These are phyloP conservation scores for Suillus subluteus DNA, from an alignment of 768 basidiomycete genomes.

Conservation along the genomic window DNA sequence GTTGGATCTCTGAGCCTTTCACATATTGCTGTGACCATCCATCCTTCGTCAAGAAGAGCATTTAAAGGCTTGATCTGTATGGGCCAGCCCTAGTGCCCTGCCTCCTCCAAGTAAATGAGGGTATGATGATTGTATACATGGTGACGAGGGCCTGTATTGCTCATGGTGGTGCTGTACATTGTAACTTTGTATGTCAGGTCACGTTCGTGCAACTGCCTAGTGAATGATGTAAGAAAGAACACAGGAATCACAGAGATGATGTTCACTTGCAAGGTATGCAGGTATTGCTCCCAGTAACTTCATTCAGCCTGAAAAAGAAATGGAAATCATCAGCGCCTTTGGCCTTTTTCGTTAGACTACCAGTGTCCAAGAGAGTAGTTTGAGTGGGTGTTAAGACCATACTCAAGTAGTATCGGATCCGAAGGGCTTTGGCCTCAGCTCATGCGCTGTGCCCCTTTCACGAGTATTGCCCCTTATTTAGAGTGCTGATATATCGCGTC, in stretches of 20 bases:
- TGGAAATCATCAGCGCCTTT: background rate
- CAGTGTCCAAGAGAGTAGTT: background rate
- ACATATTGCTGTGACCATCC: background rate
- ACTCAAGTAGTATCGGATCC: too few species aligned
- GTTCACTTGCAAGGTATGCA: background rate
- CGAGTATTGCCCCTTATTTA: too few species aligned
- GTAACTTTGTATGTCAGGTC: background rate
- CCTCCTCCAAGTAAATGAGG: background rate
- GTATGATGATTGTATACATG: background rate
- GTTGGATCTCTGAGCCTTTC: background rate
- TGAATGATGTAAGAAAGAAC: background rate
- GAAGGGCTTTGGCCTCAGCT: too few species aligned
- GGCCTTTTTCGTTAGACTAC: background rate
- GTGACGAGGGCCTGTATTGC: background rate
- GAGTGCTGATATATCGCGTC: too few species aligned
- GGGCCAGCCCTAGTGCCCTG: background rate
- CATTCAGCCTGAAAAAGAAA: background rate
- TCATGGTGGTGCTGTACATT: background rate
- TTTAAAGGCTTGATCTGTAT: background rate
- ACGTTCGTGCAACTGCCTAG: background rate
- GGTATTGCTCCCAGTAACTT: background rate
- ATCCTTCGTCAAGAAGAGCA: background rate
- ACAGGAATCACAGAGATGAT: background rate
- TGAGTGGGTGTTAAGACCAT: too few species aligned
- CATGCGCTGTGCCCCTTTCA: too few species aligned